Base-by-base conservation (phyloP, 163 green algal species). In the Scenedesmus sp. region DNA sequence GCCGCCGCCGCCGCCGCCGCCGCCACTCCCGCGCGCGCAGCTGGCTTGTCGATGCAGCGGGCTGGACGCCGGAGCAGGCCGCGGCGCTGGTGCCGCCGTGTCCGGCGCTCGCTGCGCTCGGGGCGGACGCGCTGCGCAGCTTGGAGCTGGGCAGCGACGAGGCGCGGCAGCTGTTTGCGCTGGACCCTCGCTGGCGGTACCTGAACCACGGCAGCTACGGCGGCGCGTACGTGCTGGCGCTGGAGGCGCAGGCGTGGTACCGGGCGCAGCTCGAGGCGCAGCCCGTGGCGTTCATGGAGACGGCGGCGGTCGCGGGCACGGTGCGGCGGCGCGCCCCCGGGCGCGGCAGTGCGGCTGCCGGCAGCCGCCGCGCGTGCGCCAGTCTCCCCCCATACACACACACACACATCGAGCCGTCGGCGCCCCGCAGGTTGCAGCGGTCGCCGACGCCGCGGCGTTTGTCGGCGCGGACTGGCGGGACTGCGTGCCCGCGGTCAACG, bases 131-230 rank as follows among this genome's bases (percentile, higher is more conserved):
- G 44, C 20, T 66, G n/a, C n/a, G n/a, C n/a, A n/a, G n/a, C n/a
- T n/a, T 60, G 29, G 15, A 71, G 36, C 51, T 77, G 3, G 57
- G 76, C 65, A 70, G 36, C 2, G n/a, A 34, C 3, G 44, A 53
- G 22, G 66, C 42, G 15, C 18, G 54, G 18, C 53, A 74, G 58
- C 80, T 93, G n/a, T 93, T 90, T 60, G 48, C 53, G 11, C 67
- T 93, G 51, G 88, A 90, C 24, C 34, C 72, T 1, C 39, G n/a
- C 0, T 70, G 75, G 9, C 64, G 63, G 4, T 91, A 94, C 77
- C 79, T 94, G 1, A 94, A 94, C 72, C 87, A 92, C 48, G 89
- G 89, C 77, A 87, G 71, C 74, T 94, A 92, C 54, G 89, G 89
- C 0, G 89, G 85, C 86, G 36, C 1, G 51, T 31, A 11, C 39